Base-by-base conservation (phyloP, 1,284 basidiomycete genomes). In the Trichosporon ovoides region DNA sequence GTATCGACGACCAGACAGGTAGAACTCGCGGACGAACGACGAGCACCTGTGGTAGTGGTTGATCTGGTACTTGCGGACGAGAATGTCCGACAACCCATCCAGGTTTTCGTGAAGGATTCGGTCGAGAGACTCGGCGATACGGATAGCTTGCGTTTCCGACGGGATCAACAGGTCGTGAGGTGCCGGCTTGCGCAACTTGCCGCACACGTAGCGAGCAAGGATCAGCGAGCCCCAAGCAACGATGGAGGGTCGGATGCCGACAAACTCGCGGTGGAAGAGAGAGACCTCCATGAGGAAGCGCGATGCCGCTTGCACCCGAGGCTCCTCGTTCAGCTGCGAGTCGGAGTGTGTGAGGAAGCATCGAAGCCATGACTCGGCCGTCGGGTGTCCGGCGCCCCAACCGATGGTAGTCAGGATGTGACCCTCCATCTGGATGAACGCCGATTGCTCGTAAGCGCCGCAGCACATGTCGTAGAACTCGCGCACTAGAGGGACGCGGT, bases 211-310 rank as follows among this genome's bases (percentile, higher is more conserved):
- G 43, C 93, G 87, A 3, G 95, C 90, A 35, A 98, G 83, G 13
- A 91, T 87, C 64, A 98, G 81, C 16, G 93, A 85, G 53, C 89
- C 96, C 20, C 86, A 80, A 19, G 96, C 94, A 68, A 98, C 87
- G 34, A 88, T 83, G 1, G 91, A 95, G 0, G 95, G 87, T 16
- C 85, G 81, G 69, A 87, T 87, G 67, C 87, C 85, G 76, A 97
- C 83, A 77, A 96, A 98, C 74, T 97, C 92, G 64, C 91, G 87
- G 77, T 97, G 89, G 82, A 97, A 98, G 52, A 98, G 83, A 38
- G 94, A 97, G 68, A 95, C 88, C 79, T 98, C 96, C 91, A 98
- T 96, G 69, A 98, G 80, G 81, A 98, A 98, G 48, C 96, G 87
- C 2, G 96, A 91, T 63, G 97, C 86, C 72, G 95, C 89, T 72